phyloP scores from a whole-genome alignment of 1,284 basidiomycete genomes.

The Trichosporon sp. region DNA sequence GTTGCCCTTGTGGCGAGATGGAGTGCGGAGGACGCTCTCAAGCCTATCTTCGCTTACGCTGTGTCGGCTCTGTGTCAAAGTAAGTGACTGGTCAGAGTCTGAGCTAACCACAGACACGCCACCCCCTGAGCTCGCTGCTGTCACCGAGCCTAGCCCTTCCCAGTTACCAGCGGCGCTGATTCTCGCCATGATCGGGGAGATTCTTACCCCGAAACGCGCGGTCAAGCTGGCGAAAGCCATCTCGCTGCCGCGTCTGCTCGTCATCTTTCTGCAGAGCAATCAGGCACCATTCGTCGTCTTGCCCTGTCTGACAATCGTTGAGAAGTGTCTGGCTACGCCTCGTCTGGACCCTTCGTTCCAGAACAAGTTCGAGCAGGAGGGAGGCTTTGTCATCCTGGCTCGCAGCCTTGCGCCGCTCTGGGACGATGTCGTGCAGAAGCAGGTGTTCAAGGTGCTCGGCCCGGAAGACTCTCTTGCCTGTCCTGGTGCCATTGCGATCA shows the following conservation, averaged over 20 bases:
- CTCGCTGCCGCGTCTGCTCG: slow-evolving; percentile 45
- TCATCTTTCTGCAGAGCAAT: slow-evolving; percentile 47
- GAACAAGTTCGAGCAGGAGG: slow-evolving; percentile 44
- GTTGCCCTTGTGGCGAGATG: slow-evolving; percentile 35
- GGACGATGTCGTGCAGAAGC: slow-evolving; percentile 32
- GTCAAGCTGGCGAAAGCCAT: slow-evolving; percentile 43
- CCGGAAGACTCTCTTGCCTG: slow-evolving; percentile 23
- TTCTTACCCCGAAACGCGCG: slow-evolving; percentile 30
- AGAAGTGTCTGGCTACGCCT: slow-evolving; percentile 32
- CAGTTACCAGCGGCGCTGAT: slow-evolving; percentile 37
- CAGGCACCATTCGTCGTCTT: slow-evolving; percentile 37
- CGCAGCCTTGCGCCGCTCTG: slow-evolving; percentile 35
- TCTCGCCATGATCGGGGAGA: slow-evolving; percentile 32
- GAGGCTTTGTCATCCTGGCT: slow-evolving; percentile 43
- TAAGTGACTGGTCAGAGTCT: slow-evolving; percentile 28
- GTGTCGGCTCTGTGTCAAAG: slow-evolving; percentile 74
- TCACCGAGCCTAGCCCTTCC: slow-evolving; percentile 29
- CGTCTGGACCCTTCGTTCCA: slow-evolving; percentile 37
- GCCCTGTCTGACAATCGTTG: slow-evolving; percentile 40
- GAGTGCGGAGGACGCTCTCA: slow-evolving; percentile 56
- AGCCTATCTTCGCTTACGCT: slow-evolving; percentile 76
- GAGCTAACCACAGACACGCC: slow-evolving; percentile 8
- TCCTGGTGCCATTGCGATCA: slow-evolving; percentile 25
- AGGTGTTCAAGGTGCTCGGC: slow-evolving; percentile 27
- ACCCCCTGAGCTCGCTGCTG: not conserved